These are phyloP conservation scores for Phycomyces nitens DNA, from an alignment of 192 early-diverging fungal genomes.

Conservation along the genomic window DNA sequence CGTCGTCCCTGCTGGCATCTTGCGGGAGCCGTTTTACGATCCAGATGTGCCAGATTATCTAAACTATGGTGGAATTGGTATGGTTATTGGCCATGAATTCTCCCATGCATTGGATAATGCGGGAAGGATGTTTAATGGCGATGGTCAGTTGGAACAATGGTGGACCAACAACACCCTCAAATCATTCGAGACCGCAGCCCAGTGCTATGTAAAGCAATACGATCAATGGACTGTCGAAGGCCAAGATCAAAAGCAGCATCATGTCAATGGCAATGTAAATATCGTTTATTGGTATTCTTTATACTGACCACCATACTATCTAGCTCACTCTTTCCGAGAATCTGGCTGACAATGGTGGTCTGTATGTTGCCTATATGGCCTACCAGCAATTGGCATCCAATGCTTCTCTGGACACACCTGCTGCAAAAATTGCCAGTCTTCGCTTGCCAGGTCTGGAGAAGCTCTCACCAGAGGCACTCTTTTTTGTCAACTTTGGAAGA, in stretches of 20 bases:
- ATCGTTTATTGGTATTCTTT: background rate
- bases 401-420: background rate
- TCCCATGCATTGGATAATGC: slow-evolving; percentile 68
- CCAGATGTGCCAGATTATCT: slow-evolving; percentile 49
- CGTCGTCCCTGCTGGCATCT: slow-evolving; percentile 55
- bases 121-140: slow-evolving; percentile 53
- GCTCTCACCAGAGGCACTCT: slow-evolving; percentile 52
- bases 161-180: slow-evolving; percentile 32
- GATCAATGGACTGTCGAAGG: slow-evolving; percentile 43
- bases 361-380: slow-evolving; percentile 43
- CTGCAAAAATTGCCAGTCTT: slow-evolving; percentile 19
- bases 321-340: slow-evolving; percentile 60
- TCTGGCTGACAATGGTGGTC: slow-evolving; percentile 67
- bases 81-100: slow-evolving; percentile 75
- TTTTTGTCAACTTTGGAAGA: slow-evolving; percentile 61
- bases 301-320: background rate
- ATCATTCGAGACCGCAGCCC: slow-evolving; percentile 46
- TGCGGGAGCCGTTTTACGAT: slow-evolving; percentile 65
- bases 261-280: slow-evolving; percentile 51
- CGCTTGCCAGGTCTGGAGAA: slow-evolving; percentile 43
- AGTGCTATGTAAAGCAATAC: slow-evolving; percentile 72
- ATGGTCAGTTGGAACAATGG: slow-evolving; percentile 47
- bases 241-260: slow-evolving; percentile 31
- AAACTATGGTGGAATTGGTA: slow-evolving; percentile 68
- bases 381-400: slow-evolving; percentile 39